Base-by-base conservation (phyloP, 371 early-diverging fungal species). In the Nematocida sp. region DNA sequence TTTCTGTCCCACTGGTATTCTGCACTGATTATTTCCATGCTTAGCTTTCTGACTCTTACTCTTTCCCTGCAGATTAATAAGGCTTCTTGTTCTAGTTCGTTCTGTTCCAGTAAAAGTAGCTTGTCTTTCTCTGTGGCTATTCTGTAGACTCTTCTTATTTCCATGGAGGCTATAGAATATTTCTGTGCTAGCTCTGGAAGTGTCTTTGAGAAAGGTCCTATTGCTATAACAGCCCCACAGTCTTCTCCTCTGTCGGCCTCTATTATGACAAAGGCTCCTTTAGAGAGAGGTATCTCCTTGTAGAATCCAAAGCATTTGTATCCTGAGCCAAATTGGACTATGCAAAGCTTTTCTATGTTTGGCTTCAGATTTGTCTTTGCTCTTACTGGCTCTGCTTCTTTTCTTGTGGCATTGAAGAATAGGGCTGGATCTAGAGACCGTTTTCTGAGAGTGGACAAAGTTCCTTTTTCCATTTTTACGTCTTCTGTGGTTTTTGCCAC, bases 1-100 rank as follows among this genome's bases (percentile, higher is more conserved):
- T 83, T 81, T 49, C 81, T 51, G 65, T 83, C 84, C 80, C 80
- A 83, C 53, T 83, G 84, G 65, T 83, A 83, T 58, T 83, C 82
- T 40, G 81, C 80, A 37, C 76, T 75, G 3, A 81, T 67, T 21
- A 83, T 77, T 21, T 78, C 65, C 82, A 83, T 83, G 27, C 45
- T 37, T 34, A 83, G 52, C 25, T 67, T 65, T 31, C 53, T 74
- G 23, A 62, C 51, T 23, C 53, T 55, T 1, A 77, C 70, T 37
- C 60, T 77, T 58, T 74, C 64, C 45, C 46, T 53, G 54, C 82
- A 81, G 13, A 43, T 60, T 2, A 23, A 46, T 27, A 83, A 35
- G 9, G 84, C 84, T 2, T 41, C 34, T 48, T 38, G 45, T 53
- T 80, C 80, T 48, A 78, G 38, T 31, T 58, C 51, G 57, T 79